phyloP scores from a whole-genome alignment of 176 grass and related monocot species.

The Guadua angustifolia region DNA sequence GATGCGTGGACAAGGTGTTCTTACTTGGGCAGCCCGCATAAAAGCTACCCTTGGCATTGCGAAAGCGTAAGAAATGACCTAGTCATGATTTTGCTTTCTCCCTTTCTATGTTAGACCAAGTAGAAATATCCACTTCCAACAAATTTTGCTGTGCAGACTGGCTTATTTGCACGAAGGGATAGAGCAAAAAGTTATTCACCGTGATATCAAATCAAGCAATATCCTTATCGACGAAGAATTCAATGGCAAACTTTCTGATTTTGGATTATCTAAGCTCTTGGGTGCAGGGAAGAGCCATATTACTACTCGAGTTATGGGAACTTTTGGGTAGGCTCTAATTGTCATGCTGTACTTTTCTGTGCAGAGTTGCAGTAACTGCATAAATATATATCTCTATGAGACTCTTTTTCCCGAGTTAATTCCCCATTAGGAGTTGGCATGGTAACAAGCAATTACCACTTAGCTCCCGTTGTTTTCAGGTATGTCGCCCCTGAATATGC shows the following conservation, averaged over 20 bases:
- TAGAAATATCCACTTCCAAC: not conserved
- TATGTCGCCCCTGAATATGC: conserved; percentile 40
- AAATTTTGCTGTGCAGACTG: conserved; percentile 53
- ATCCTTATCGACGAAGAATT: conserved; percentile 35
- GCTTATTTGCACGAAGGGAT: conserved; percentile 90
- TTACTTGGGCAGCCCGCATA: conserved; percentile 92
- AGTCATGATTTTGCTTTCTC: conserved; percentile 16
- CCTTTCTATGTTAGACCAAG: conserved; percentile 9
- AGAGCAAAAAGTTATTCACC: conserved; percentile 89
- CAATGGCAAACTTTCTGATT: conserved; percentile 34
- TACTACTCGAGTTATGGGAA: conserved; percentile 38
- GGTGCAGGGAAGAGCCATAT: conserved; percentile 33
- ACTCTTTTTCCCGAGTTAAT: not conserved
- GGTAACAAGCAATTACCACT: not conserved
- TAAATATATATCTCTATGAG: not conserved
- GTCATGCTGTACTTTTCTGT: not conserved
- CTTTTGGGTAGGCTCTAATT: conserved; percentile 32
- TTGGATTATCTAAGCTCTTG: conserved; percentile 28
- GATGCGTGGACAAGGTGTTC: conserved; percentile 63
- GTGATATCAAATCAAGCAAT: conserved; percentile 72
- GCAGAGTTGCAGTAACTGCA: not conserved
- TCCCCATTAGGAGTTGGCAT: not conserved
- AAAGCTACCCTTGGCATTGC: conserved; percentile 75
- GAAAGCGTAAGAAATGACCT: conserved; percentile 66
- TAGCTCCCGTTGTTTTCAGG: not conserved